Evolutionary conservation across 2,329 filamentous ascomycete species (phyloP).

Genomic region (Clonostachys rosea): DNA sequence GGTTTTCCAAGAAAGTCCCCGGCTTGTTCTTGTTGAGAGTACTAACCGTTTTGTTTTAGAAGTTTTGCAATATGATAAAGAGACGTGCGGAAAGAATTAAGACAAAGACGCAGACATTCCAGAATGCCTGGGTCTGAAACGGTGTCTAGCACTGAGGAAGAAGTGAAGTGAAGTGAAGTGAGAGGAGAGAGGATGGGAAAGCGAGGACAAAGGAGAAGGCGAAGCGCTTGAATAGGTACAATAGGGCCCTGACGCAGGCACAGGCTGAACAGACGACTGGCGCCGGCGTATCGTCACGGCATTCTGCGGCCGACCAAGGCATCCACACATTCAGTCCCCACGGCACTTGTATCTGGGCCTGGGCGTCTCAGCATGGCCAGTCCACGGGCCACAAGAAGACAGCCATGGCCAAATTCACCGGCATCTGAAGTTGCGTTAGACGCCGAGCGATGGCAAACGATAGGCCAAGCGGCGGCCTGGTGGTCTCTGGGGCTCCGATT

Average conservation of each 20-base stretch:
- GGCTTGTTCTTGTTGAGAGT: not conserved
- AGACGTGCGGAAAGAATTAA: not conserved
- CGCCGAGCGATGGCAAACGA: slow-evolving; percentile 3
- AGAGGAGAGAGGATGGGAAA: not conserved
- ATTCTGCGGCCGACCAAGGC: not conserved
- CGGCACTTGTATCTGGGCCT: too few species aligned
- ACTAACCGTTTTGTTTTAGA: not conserved
- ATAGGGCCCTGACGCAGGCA: too few species aligned
- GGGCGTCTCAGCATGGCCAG: not conserved
- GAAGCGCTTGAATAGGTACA: not conserved
- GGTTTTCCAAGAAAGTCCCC: not conserved
- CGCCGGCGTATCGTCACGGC: not conserved
- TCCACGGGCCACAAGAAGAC: not conserved
- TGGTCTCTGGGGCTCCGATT: slow-evolving; percentile 1
- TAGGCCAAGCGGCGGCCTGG: slow-evolving; percentile 1
- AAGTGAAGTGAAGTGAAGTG: not conserved
- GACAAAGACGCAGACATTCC: too few species aligned
- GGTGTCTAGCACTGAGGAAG: too few species aligned
- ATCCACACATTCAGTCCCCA: not conserved
- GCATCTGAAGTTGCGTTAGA: slow-evolving; percentile 1
- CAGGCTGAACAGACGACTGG: too few species aligned
- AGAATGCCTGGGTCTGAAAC: too few species aligned
- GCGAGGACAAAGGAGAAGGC: not conserved
- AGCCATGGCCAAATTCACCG: too few species aligned
- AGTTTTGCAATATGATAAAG: slow-evolving; percentile 1